Conservation (phyloP, 352 stramenopile genomes). For the Pythium utonaiense region DNA sequence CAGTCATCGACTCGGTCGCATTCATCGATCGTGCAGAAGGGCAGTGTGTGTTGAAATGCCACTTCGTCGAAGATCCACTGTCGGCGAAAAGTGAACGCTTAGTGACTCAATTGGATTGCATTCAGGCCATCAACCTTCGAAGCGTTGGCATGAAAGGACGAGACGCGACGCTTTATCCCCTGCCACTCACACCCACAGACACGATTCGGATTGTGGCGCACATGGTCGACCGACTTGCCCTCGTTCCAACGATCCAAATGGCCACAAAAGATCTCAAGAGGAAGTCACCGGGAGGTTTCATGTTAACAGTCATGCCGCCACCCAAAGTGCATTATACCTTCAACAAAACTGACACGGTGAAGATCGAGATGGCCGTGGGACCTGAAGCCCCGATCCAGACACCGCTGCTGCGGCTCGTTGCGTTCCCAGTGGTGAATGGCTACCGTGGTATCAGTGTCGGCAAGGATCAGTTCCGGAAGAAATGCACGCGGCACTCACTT, state of each 20-base stretch:
- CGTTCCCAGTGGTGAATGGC: constrained; percentile 48
- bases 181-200: constrained; percentile 42
- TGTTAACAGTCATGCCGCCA: constrained; percentile 44
- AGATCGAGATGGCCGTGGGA: constrained; percentile 3
- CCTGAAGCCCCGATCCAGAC: not conserved
- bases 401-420: constrained; percentile 13
- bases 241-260: constrained; percentile 43
- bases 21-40: constrained; percentile 34
- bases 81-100: not conserved
- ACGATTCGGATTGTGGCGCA: constrained; percentile 34
- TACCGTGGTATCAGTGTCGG: constrained; percentile 52
- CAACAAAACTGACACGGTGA: constrained; percentile 17
- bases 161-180: constrained; percentile 8
- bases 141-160: constrained; percentile 28
- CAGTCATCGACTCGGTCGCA: constrained; percentile 32
- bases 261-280: constrained; percentile 50
- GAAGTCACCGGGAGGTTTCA: constrained; percentile 28
- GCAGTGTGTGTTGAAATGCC: constrained; percentile 41
- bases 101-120: constrained; percentile 26
- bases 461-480: constrained; percentile 47
- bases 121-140: constrained; percentile 57
- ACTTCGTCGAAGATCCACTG: not conserved
- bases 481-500: constrained; percentile 47
- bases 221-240: constrained; percentile 29
- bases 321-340: constrained; percentile 46